These are phyloP conservation scores for Boletus bicolor DNA, from an alignment of 768 basidiomycete species.

Conservation along the genomic window DNA sequence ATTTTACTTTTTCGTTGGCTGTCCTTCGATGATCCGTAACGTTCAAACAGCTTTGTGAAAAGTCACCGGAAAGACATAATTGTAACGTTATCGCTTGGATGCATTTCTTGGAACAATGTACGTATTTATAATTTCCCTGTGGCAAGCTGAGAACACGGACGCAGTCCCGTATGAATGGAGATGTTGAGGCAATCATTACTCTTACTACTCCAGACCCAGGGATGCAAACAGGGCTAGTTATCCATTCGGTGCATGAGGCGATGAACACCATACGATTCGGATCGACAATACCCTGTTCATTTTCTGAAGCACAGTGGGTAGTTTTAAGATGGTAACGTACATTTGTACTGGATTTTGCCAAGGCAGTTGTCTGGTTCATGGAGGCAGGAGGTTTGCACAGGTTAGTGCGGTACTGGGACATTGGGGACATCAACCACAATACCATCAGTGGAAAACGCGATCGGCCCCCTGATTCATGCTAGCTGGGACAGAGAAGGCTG, in stretches of 20 bases:
- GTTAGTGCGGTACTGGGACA: too few species aligned
- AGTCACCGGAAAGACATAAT: not conserved
- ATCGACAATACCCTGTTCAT: not conserved
- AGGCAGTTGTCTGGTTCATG: not conserved
- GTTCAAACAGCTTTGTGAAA: not conserved
- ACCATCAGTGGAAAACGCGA: too few species aligned
- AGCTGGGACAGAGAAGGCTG: not conserved
- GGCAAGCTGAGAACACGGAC: too few species aligned
- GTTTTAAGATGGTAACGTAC: not conserved
- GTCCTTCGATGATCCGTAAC: not conserved
- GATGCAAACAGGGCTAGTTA: not conserved
- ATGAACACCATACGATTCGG: not conserved
- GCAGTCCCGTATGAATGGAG: not conserved
- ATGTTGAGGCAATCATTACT: not conserved
- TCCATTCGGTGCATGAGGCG: not conserved
- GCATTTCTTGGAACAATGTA: not conserved
- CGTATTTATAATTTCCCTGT: not conserved
- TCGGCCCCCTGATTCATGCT: not conserved
- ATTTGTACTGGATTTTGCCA: not conserved
- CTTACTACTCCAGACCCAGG: not conserved
- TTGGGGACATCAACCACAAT: not conserved
- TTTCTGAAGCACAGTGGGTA: not conserved
- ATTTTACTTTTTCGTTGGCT: not conserved
- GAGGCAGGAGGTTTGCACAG: not conserved
- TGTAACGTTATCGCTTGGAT: too few species aligned